phyloP scores from a whole-genome alignment of 2,329 filamentous ascomycete genomes.

The Cladophialophora exuberans region DNA sequence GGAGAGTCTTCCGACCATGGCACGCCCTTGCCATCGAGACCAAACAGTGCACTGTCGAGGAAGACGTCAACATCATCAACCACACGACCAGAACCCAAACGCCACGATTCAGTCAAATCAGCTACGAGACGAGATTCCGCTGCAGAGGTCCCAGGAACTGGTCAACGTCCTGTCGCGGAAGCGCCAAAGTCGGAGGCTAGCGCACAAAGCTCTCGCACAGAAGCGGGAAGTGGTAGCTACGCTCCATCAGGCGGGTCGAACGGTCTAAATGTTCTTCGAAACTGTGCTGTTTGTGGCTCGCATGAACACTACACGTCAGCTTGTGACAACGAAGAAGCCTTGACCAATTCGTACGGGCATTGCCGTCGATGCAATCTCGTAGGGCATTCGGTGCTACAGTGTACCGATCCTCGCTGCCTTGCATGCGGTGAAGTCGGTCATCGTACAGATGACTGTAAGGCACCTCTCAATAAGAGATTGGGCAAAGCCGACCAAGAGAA shows the following conservation, averaged over 20 bases:
- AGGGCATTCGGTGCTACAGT: constrained; percentile 44
- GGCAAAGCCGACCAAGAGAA: constrained; percentile 41
- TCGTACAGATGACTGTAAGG: constrained; percentile 38
- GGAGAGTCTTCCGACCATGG: constrained; percentile 3
- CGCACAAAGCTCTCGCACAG: neutral
- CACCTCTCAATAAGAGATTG: constrained; percentile 37
- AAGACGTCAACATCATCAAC: constrained; percentile 38
- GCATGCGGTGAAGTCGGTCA: constrained; percentile 52
- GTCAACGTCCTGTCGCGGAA: neutral
- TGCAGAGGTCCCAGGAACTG: neutral
- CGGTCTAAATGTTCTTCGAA: constrained; percentile 47
- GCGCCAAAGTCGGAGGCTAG: neutral
- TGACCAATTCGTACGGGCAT: constrained; percentile 41
- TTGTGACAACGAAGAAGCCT: constrained; percentile 50
- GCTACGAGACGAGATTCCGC: constrained; percentile 1
- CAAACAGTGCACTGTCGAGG: constrained; percentile 33
- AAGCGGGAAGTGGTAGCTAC: constrained; percentile 25
- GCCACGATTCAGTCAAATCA: constrained; percentile 7
- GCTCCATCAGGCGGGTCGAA: constrained; percentile 48
- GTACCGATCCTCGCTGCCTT: constrained; percentile 46
- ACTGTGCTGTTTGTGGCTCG: constrained; percentile 52
- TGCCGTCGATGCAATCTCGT: constrained; percentile 47
- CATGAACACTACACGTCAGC: constrained; percentile 47
- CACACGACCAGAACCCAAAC: constrained; percentile 13
- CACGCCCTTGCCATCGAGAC: constrained; percentile 22